Base-by-base conservation (phyloP, 495 filamentous ascomycete species). In the Penicillium bialowiezense region DNA sequence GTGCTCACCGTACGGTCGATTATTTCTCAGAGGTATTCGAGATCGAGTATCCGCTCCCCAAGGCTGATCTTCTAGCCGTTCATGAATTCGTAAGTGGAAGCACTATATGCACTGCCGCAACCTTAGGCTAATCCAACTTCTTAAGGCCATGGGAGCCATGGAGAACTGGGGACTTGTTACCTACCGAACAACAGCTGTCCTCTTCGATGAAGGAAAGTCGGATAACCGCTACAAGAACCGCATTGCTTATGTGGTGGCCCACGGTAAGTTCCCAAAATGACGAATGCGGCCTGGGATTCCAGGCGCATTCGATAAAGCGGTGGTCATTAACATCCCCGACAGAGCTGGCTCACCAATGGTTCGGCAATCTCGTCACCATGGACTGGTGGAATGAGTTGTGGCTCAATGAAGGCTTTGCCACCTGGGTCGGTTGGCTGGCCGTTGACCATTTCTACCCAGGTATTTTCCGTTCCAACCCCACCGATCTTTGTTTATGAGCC, bases 281-380 rank as follows among this genome's bases (percentile, higher is more conserved):
- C 23, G 8, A 8, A 26, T 26, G 18, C 7, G 15, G 23, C 53
- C 31, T 20, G 21, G 6, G 13, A 7, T n/a, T 31, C 13, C n/a
- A 21, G 17, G 13, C 9, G 17, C n/a, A n/a, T n/a, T n/a, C n/a
- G n/a, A n/a, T n/a, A n/a, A n/a, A n/a, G n/a, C n/a, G n/a, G 39
- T 14, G 13, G 26, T 24, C 34, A 51, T 26, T 61, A 33, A 58
- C 41, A 42, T 52, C 10, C 17, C 5, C 50, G 3, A 35, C 26
- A 81, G 91, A 98, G 63, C 74, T 98, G 37, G 93, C 93, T 23
- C 93, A 98, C 67, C 93, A 97, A 72, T 98, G 93, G 93, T 98
- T 97, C 60, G 93, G 93, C 24, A 96, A 98, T 63, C 81, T 97
- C 14, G 93, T 97, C 14, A 81, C 77, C 2, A 78, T 81, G 74